These are phyloP conservation scores for Mycena alexandri DNA, from an alignment of 768 basidiomycete genomes.

Conservation along the genomic window DNA sequence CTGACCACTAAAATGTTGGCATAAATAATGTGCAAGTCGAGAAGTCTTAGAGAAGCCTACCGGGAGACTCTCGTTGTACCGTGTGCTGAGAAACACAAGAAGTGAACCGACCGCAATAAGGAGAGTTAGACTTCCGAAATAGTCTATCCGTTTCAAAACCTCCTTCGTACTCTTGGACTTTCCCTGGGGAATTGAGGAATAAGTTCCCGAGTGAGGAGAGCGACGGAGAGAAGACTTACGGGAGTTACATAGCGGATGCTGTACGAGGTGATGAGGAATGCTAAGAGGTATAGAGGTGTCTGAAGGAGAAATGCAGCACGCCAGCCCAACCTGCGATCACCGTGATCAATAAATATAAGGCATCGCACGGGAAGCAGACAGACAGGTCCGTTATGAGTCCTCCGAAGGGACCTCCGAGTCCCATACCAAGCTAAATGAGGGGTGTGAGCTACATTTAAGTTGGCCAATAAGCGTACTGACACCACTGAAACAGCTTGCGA, in stretches of 20 bases:
- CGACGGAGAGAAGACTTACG: slow-evolving; percentile 51
- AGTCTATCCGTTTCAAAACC: slow-evolving; percentile 82
- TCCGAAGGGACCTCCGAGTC: slow-evolving; percentile 83
- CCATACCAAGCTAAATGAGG: slow-evolving; percentile 74
- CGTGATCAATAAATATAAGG: not conserved
- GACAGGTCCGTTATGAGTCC: slow-evolving; percentile 77
- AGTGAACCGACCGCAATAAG: slow-evolving; percentile 71
- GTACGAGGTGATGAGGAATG: slow-evolving; percentile 67
- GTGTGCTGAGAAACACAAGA: slow-evolving; percentile 76
- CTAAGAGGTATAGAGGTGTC: slow-evolving; percentile 73
- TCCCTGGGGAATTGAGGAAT: slow-evolving; percentile 60
- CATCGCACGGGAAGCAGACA: slow-evolving; percentile 51
- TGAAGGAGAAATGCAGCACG: slow-evolving; percentile 86
- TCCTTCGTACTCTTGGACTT: slow-evolving; percentile 75
- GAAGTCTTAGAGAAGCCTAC: slow-evolving; percentile 51
- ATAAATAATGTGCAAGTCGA: slow-evolving; percentile 18
- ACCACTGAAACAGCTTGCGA: slow-evolving; percentile 78
- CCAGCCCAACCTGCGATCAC: slow-evolving; percentile 75
- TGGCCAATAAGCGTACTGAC: slow-evolving; percentile 54
- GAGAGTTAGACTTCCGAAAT: slow-evolving; percentile 75
- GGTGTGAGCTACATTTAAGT: not conserved
- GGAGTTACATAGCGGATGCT: slow-evolving; percentile 78
- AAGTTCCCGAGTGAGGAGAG: not conserved
- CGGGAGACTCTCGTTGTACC: slow-evolving; percentile 74
- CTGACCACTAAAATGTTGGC: slow-evolving; percentile 63